These are phyloP conservation scores for Leccinum disarticulatum DNA, from an alignment of 768 basidiomycete species.

Conservation along the genomic window DNA sequence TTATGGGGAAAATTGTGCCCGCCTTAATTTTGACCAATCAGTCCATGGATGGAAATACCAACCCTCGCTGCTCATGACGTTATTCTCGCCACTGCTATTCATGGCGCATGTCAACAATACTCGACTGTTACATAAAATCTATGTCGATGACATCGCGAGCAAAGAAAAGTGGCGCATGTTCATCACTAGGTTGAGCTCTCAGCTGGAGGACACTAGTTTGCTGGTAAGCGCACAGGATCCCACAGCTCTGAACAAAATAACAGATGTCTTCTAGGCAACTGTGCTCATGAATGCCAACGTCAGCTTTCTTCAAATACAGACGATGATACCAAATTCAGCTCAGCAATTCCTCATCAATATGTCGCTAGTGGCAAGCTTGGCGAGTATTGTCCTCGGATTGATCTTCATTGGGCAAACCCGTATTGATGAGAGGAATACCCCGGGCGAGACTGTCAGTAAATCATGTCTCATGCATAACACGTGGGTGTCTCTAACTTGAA, in stretches of 20 bases:
- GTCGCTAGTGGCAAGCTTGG: slow-evolving; percentile 42
- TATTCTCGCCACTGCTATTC: slow-evolving; percentile 46
- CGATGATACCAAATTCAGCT: slow-evolving; percentile 17
- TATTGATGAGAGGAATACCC: slow-evolving; percentile 29
- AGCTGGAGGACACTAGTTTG: slow-evolving; percentile 53
- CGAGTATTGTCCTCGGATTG: slow-evolving; percentile 43
- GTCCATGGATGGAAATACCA: slow-evolving; percentile 27
- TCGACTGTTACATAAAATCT: slow-evolving; percentile 46
- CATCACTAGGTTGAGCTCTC: slow-evolving; percentile 42
- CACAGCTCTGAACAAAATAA: background rate
- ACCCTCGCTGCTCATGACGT: slow-evolving; percentile 37
- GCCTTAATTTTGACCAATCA: slow-evolving; percentile 36
- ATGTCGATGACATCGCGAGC: slow-evolving; percentile 46
- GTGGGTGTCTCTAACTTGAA: background rate
- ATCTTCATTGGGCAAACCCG: slow-evolving; percentile 44
- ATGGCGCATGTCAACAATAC: slow-evolving; percentile 49
- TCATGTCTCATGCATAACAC: slow-evolving; percentile 34
- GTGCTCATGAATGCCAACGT: slow-evolving; percentile 61
- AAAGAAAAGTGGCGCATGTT: slow-evolving; percentile 44
- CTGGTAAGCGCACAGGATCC: slow-evolving; percentile 38
- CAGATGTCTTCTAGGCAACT: slow-evolving; percentile 41
- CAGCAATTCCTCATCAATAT: slow-evolving; percentile 44
- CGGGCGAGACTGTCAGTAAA: background rate
- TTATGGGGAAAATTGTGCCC: slow-evolving; percentile 43
- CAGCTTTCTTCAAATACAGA: slow-evolving; percentile 53